phyloP scores from a whole-genome alignment of 805 yeast genomes.

The Clavispora phyllophila region DNA sequence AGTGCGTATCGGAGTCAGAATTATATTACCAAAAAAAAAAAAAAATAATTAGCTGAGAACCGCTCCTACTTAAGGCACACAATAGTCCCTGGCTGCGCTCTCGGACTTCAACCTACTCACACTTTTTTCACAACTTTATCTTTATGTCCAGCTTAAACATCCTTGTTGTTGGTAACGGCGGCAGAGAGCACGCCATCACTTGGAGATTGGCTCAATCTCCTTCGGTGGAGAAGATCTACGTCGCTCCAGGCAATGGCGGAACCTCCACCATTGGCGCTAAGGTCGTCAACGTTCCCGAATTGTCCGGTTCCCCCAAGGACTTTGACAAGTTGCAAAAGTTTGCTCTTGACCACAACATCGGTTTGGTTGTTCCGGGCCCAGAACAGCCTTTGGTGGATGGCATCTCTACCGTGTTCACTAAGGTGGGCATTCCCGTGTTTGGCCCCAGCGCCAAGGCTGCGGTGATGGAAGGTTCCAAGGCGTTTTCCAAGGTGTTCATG shows the following conservation, averaged over 20 bases:
- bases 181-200: slow-evolving; percentile 95
- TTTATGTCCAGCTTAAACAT: slow-evolving; percentile 25
- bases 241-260: slow-evolving; percentile 98
- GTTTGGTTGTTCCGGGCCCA: slow-evolving; percentile 94
- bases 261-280: slow-evolving; percentile 51
- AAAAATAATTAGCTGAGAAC: background rate
- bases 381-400: slow-evolving; percentile 98
- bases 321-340: slow-evolving; percentile 68
- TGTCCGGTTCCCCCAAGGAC: slow-evolving; percentile 60
- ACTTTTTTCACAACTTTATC: background rate
- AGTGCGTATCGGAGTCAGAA: slow-evolving; percentile 1
- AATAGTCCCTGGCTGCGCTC: background rate
- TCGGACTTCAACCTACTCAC: background rate
- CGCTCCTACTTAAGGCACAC: background rate
- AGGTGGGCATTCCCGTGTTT: slow-evolving; percentile 89
- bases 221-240: slow-evolving; percentile 66
- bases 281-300: slow-evolving; percentile 60
- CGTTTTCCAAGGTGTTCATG: slow-evolving; percentile 93
- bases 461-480: slow-evolving; percentile 92
- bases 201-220: slow-evolving; percentile 86
- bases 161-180: slow-evolving; percentile 93
- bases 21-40: background rate
- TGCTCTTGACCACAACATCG: slow-evolving; percentile 62
- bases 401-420: slow-evolving; percentile 62
- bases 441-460: slow-evolving; percentile 96